Evolutionary conservation across 2,329 filamentous ascomycete species (phyloP), one percentile per base, ranked within the genome.

Genomic region (Piedraia hortae): DNA sequence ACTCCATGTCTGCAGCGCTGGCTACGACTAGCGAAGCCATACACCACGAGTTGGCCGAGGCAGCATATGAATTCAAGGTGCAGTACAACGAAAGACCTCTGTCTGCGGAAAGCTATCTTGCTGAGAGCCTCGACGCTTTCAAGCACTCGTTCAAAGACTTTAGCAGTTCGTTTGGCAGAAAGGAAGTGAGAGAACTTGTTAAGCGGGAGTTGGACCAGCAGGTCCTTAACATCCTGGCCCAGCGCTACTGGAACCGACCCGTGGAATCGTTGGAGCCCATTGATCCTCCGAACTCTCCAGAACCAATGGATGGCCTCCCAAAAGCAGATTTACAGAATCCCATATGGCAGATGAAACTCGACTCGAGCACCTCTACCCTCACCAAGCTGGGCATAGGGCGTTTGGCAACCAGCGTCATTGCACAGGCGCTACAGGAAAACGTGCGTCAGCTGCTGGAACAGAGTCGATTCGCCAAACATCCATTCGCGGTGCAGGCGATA

Each of bases 121-220:
- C 85, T 2, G 85, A 93, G 44, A 89, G 74, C 33, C 53, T 97
- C 3, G 85, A 97, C 44, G 68, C 70, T 10, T 93, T 97, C 58
- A 97, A 97, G 48, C 88, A 93, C 45, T 75, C 77, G 0, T 97
- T 97, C 51, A 91, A 90, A 42, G 70, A 73, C 33, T 90, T 93
- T 39, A 68, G 77, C 0, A 77, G 89, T 32, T 59, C 62, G 14
- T 97, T 97, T 38, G 85, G 85, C 12, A 63, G 85, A 6, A 64
- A 72, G 5, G 71, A 97, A 45, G 82, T 97, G 40, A 68, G 74
- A 17, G 68, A 82, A 35, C 58, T 97, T 23, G 54, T 97, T 6
- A 97, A 97, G 45, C 60, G 70, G 26, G 80, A 91, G 41, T 58
- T 97, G 6, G 82, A 97, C 39, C 85, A 97, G 44, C 72, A 82